These are phyloP conservation scores for Brettanomyces nanus DNA, from an alignment of 805 yeast genomes.

Conservation along the genomic window DNA sequence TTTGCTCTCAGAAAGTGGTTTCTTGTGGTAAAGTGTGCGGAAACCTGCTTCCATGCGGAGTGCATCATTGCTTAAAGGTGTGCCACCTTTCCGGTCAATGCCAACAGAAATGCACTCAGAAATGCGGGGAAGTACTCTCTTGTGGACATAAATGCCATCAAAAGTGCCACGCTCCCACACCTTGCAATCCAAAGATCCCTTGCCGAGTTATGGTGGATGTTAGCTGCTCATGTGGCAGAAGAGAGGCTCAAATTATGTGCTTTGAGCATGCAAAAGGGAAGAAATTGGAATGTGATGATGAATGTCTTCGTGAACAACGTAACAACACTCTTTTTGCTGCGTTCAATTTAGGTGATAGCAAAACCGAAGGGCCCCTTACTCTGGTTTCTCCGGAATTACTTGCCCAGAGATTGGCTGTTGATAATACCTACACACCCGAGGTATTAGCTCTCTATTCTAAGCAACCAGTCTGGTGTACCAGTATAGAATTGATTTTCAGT, in stretches of 20 bases:
- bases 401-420: slow-evolving; percentile 18
- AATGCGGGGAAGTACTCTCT: slow-evolving; percentile 45
- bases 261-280: slow-evolving; percentile 25
- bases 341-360: slow-evolving; percentile 27
- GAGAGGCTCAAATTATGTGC: slow-evolving; percentile 42
- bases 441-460: slow-evolving; percentile 38
- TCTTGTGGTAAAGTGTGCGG: slow-evolving; percentile 67
- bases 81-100: slow-evolving; percentile 59
- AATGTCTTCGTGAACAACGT: slow-evolving; percentile 54
- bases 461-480: slow-evolving; percentile 63
- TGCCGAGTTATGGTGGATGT: slow-evolving; percentile 46
- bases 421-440: slow-evolving; percentile 36
- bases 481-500: slow-evolving; percentile 47
- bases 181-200: slow-evolving; percentile 36
- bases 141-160: slow-evolving; percentile 66
- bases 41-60: slow-evolving; percentile 36
- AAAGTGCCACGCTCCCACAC: slow-evolving; percentile 53
- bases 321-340: slow-evolving; percentile 59
- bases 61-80: slow-evolving; percentile 41
- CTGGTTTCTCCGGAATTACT: slow-evolving; percentile 13
- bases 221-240: slow-evolving; percentile 59
- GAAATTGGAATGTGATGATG: slow-evolving; percentile 58
- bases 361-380: slow-evolving; percentile 5
- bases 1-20: slow-evolving; percentile 60
- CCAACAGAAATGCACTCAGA: slow-evolving; percentile 42